These are phyloP conservation scores for Phytophthora pisi DNA, from an alignment of 352 stramenopile genomes.

Conservation along the genomic window DNA sequence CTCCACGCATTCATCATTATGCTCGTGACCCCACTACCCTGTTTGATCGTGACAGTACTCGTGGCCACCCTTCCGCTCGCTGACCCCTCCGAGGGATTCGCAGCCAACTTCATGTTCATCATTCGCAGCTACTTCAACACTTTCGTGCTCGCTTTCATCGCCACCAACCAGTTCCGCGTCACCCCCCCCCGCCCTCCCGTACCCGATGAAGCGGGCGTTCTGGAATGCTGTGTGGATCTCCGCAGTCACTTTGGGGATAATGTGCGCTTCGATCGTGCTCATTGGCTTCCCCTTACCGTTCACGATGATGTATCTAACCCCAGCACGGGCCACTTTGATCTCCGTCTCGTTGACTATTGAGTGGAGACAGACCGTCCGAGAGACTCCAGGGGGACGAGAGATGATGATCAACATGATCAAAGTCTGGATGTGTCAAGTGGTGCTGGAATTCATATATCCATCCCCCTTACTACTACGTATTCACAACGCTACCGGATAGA, in stretches of 20 bases:
- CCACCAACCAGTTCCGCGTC: slow-evolving; percentile 1
- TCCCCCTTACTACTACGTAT: background rate
- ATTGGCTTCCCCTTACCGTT: slow-evolving; percentile 20
- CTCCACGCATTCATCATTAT: background rate
- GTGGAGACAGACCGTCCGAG: slow-evolving; percentile 11
- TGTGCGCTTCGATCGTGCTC: background rate
- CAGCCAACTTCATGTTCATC: slow-evolving; percentile 5
- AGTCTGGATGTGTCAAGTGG: slow-evolving; percentile 5
- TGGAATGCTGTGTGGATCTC: background rate
- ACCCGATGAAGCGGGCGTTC: background rate
- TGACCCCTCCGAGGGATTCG: background rate
- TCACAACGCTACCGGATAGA: slow-evolving; percentile 2
- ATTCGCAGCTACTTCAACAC: background rate
- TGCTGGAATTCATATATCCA: slow-evolving; percentile 6
- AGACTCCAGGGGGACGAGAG: background rate
- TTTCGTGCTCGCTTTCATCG: background rate
- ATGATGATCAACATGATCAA: slow-evolving; percentile 15
- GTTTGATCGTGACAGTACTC: background rate
- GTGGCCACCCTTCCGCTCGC: slow-evolving; percentile 3
- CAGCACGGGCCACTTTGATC: slow-evolving; percentile 8
- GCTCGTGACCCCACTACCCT: slow-evolving; percentile 4
- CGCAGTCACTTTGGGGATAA: background rate
- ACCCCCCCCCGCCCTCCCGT: background rate
- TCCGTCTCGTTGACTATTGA: background rate
- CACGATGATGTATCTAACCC: slow-evolving; percentile 4